Evolutionary conservation across 73 alveolate genomes (phyloP), one percentile per base, ranked within the genome.

Genomic region (Halteria grandinella): DNA sequence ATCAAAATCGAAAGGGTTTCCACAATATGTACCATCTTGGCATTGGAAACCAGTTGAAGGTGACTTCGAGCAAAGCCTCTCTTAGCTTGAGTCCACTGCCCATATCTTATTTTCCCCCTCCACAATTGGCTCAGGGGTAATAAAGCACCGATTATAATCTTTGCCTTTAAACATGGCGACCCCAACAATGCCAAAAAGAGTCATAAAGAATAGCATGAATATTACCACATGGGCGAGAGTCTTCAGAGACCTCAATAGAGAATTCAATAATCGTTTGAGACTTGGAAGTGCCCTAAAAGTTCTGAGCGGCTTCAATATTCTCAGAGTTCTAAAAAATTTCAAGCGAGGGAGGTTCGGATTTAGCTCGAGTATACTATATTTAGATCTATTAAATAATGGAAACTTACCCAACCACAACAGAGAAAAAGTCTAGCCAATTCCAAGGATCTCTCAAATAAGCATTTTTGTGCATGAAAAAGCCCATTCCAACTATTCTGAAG

Each of bases 171-270:
- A 83, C 39, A 52, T 5, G 10, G 55, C 37, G n/a, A 83, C 72
- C 1, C 92, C 88, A 0, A 83, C 23, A n/a, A 83, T 82, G 4
- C 83, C 91, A 70, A 82, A 82, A n/a, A 82, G 55, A 53, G 74
- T 4, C 45, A 72, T 73, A 18, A 82, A 39, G 69, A 82, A 82
- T 14, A 74, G 34, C 24, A 82, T 49, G 48, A 82, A 74, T 0
- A 82, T 34, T 1, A 82, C 60, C 10, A 82, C 91, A 44, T 80
- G 47, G n/a, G 63, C 87, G 14, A 82, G 87, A 44, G 45, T 59
- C 0, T 80, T 86, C 10, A 82, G 25, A n/a, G 91, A 82, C 3
- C 18, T 24, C 32, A 82, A 21, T 31, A 82, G 32, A 0, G 87
- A 49, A n/a, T 66, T 52, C 1, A 82, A 58, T 17, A 52, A 59